phyloP scores from a whole-genome alignment of 2,329 filamentous ascomycete genomes.

The Aspergillus ochraceoroseus region DNA sequence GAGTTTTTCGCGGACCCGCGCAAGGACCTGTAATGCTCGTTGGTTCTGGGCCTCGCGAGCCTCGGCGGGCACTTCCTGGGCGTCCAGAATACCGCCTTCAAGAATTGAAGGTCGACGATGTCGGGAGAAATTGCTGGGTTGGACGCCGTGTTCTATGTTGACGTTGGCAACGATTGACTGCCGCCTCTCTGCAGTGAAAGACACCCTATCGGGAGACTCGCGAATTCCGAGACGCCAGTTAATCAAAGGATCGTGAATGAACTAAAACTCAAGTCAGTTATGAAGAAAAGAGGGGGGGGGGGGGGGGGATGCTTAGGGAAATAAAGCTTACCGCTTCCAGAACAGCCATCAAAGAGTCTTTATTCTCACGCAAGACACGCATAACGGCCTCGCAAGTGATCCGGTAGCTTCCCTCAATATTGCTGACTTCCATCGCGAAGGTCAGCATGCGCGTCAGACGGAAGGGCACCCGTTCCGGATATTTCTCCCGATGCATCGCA shows the following conservation, averaged over 20 bases:
- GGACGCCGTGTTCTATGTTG: constrained; percentile 49
- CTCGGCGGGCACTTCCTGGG: constrained; percentile 42
- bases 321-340: constrained; percentile 77
- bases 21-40: constrained; percentile 82
- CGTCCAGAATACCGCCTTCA: constrained; percentile 50
- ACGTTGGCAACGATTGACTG: constrained; percentile 53
- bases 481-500: constrained; percentile 99
- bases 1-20: constrained; percentile 89
- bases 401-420: constrained; percentile 96
- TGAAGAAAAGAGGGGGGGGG: not conserved
- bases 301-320: not conserved
- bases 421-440: constrained; percentile 99
- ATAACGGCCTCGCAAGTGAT: constrained; percentile 99
- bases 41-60: constrained; percentile 81
- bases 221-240: constrained; percentile 80
- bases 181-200: constrained; percentile 58
- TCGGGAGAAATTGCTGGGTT: constrained; percentile 62
- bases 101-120: constrained; percentile 65
- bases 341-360: constrained; percentile 97
- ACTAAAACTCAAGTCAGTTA: constrained; percentile 49
- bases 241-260: constrained; percentile 98
- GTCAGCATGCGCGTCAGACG: constrained; percentile 97
- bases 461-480: constrained; percentile 96
- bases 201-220: constrained; percentile 56
- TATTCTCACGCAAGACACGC: constrained; percentile 92